A percentile compares a stretch with the other conserved stretches of the same genome.
Evolutionary conservation across 2,329 filamentous ascomycete species (phyloP).

Genomic region (Neonectria ditissima): DNA sequence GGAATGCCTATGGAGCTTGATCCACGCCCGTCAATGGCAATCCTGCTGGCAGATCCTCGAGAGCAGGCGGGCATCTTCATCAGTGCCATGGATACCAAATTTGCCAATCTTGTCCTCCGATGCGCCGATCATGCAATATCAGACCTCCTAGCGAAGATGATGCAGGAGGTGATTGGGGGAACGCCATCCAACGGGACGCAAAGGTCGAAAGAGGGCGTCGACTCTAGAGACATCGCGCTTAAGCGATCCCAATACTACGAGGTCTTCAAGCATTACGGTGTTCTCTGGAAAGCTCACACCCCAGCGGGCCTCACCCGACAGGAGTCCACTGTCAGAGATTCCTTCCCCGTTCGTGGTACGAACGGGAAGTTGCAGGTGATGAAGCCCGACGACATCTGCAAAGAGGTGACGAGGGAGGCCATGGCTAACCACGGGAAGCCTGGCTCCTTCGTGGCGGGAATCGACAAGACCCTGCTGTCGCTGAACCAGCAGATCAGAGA

Average conservation of each 20-base stretch:
- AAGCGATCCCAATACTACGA: neutral
- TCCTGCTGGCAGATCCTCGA: slow-evolving; percentile 10
- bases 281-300: neutral
- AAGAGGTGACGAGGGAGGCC: neutral
- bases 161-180: neutral
- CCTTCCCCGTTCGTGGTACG: neutral
- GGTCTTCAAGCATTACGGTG: slow-evolving; percentile 5
- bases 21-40: slow-evolving; percentile 9
- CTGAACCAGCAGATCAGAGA: slow-evolving; percentile 4
- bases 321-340: neutral
- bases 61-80: slow-evolving; percentile 2
- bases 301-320: neutral
- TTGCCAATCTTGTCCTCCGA: slow-evolving; percentile 10
- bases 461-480: slow-evolving; percentile 8
- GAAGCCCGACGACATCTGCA: neutral
- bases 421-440: neutral
- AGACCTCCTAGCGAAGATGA: neutral
- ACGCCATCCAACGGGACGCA: neutral
- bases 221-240: neutral
- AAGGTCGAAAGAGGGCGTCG: no score
- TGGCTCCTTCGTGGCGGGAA: slow-evolving; percentile 1
- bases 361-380: neutral
- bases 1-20: slow-evolving; percentile 4
- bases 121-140: neutral
- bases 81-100: slow-evolving; percentile 4